Percentiles rank a stretch among this genome's conserved stretches.
Conservation (phyloP, 2,329 filamentous ascomycete species). For the Diaporthe sp. region DNA sequence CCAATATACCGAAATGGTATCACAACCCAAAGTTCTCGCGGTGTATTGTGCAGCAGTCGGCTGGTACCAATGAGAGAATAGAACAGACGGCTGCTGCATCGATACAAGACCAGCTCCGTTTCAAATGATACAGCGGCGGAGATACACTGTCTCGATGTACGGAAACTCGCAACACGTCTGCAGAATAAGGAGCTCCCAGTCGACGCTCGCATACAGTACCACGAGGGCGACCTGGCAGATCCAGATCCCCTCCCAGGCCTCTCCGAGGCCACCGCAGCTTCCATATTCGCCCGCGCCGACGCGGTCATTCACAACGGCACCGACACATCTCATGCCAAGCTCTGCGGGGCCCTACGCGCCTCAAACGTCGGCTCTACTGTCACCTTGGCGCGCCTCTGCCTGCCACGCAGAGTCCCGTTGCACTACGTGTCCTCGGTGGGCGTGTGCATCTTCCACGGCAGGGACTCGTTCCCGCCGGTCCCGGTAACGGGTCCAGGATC, state of each 20-base stretch:
- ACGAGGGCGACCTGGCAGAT: slow-evolving; percentile 49
- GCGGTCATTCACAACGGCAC: slow-evolving; percentile 63
- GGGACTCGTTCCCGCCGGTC: no score
- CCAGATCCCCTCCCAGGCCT: slow-evolving; percentile 43
- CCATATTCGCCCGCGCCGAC: slow-evolving; percentile 33
- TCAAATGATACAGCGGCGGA: no score
- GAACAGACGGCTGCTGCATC: no score
- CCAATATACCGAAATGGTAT: no score
- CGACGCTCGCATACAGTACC: background rate
- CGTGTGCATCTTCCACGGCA: no score
- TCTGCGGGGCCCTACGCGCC: slow-evolving; percentile 45
- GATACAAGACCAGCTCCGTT: no score
- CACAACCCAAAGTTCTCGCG: no score
- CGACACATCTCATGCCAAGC: slow-evolving; percentile 49
- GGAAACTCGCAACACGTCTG: background rate
- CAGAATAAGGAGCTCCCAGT: no score
- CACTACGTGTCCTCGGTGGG: slow-evolving; percentile 53
- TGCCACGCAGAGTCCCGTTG: slow-evolving; percentile 47
- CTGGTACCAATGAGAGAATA: no score
- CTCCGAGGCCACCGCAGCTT: background rate
- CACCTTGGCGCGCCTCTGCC: slow-evolving; percentile 45
- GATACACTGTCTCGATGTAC: background rate
- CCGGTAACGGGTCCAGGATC: no score
- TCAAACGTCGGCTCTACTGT: slow-evolving; percentile 49
- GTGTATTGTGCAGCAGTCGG: no score